These are phyloP conservation scores for Clonostachys rhizophaga DNA, from an alignment of 2,329 filamentous ascomycete species.

Conservation along the genomic window DNA sequence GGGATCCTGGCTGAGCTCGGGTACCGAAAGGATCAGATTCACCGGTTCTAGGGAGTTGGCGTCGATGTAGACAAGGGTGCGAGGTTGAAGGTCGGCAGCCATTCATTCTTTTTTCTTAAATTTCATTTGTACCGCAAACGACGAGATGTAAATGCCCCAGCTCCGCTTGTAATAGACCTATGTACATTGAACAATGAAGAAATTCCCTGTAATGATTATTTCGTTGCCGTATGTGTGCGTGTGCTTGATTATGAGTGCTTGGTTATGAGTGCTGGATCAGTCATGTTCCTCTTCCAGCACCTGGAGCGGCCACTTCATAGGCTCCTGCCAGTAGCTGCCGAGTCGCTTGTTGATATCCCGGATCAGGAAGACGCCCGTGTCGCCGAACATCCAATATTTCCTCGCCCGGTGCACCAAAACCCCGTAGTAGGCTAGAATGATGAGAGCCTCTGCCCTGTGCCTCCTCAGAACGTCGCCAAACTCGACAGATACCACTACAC, in stretches of 20 bases:
- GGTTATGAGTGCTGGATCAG: conserved; percentile 3
- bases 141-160: too few species aligned
- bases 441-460: conserved; percentile 32
- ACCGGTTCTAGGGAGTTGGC: conserved; percentile 42
- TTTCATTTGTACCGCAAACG: too few species aligned
- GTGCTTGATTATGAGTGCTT: too few species aligned
- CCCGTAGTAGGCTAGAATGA: conserved; percentile 44
- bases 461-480: conserved; percentile 27
- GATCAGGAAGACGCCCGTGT: conserved; percentile 21
- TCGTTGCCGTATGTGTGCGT: too few species aligned
- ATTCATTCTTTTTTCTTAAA: too few species aligned
- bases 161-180: too few species aligned
- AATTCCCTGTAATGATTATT: too few species aligned
- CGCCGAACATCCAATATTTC: conserved; percentile 30
- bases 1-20: conserved; percentile 55
- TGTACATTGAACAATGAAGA: too few species aligned
- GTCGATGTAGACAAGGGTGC: neutral
- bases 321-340: conserved; percentile 23
- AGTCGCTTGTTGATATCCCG: conserved; percentile 21
- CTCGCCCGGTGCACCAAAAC: conserved; percentile 37
- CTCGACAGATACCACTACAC: conserved; percentile 19
- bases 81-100: too few species aligned
- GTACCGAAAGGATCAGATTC: conserved; percentile 50
- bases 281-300: conserved; percentile 17
- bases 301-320: conserved; percentile 23